Evolutionary conservation across 768 basidiomycete genomes (phyloP).

Genomic region (Myochromella boudieri): DNA sequence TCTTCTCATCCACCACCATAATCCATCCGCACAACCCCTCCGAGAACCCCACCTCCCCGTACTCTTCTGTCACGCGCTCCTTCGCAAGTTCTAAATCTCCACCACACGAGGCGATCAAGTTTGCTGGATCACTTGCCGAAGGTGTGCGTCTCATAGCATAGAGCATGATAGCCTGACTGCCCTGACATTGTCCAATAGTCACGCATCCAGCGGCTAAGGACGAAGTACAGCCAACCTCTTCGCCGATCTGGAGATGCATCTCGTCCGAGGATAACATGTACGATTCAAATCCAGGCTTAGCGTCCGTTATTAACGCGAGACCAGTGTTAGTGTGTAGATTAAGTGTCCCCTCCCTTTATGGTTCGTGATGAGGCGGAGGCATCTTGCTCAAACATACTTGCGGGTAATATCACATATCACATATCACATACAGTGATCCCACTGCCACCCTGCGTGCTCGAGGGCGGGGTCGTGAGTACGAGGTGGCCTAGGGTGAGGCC

Average conservation of each 20-base stretch:
- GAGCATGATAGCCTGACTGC: slow-evolving; percentile 11
- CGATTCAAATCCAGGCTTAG: slow-evolving; percentile 23
- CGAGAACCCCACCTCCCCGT: slow-evolving; percentile 9
- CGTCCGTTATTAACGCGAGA: slow-evolving; percentile 26
- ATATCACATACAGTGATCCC: no score
- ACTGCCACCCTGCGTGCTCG: no score
- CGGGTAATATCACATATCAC: no score
- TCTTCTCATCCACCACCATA: no score
- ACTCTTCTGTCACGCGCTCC: slow-evolving; percentile 5
- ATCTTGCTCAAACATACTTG: slow-evolving; percentile 25
- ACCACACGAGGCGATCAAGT: slow-evolving; percentile 4
- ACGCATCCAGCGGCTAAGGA: slow-evolving; percentile 1
- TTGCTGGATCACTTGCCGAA: not conserved
- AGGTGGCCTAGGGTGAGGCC: slow-evolving; percentile 27
- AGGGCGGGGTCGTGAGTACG: slow-evolving; percentile 8
- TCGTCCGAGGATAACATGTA: slow-evolving; percentile 11
- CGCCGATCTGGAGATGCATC: slow-evolving; percentile 21
- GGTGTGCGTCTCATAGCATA: slow-evolving; percentile 2
- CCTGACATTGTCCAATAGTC: slow-evolving; percentile 9
- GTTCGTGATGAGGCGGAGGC: slow-evolving; percentile 15
- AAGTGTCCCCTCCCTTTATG: slow-evolving; percentile 25
- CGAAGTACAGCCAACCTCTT: slow-evolving; percentile 25
- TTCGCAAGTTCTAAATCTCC: slow-evolving; percentile 3
- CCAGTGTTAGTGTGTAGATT: slow-evolving; percentile 25
- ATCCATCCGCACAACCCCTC: no score